Percentiles rank a stretch among this genome's conserved stretches.
phyloP scores from a whole-genome alignment of 2,329 filamentous ascomycete species.

The Colletotrichum tabaci region DNA sequence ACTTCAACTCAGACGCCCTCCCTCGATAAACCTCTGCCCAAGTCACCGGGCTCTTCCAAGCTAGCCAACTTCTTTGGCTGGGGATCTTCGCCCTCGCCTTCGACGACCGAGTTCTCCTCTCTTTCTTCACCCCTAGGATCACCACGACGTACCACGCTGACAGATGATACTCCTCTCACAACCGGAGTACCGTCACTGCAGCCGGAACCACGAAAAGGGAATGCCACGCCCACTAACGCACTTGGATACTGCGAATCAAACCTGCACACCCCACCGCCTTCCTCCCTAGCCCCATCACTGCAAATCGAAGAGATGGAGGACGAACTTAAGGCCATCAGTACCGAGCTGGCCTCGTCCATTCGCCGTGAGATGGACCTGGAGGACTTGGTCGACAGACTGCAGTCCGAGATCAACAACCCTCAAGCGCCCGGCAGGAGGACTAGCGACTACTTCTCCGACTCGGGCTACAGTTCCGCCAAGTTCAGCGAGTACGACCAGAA shows the following conservation, averaged over 20 bases:
- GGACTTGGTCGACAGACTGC: constrained; percentile 90
- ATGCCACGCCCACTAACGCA: constrained; percentile 59
- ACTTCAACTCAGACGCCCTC: constrained; percentile 51
- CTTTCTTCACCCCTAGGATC: constrained; percentile 66
- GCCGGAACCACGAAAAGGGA: constrained; percentile 54
- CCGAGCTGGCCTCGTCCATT: constrained; percentile 93
- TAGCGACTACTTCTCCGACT: constrained; percentile 99
- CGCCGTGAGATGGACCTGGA: constrained; percentile 96
- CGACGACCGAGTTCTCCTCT: constrained; percentile 67
- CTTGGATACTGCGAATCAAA: constrained; percentile 67
- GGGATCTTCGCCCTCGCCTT: constrained; percentile 62
- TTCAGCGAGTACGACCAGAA: constrained; percentile 77
- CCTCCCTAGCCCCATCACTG: constrained; percentile 58
- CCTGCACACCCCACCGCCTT: constrained; percentile 63
- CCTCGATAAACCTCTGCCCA: constrained; percentile 69
- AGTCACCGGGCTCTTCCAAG: constrained; percentile 65
- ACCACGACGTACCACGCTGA: constrained; percentile 54
- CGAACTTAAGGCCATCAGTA: constrained; percentile 92
- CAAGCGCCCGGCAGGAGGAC: constrained; percentile 78
- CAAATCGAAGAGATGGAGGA: constrained; percentile 92
- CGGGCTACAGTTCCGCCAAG: constrained; percentile 87
- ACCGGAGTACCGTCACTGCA: constrained; percentile 38
- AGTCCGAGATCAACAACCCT: constrained; percentile 79
- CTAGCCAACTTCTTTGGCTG: constrained; percentile 70
- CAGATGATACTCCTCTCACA: constrained; percentile 56